Conservation (phyloP, 192 early-diverging fungal species). For the Coemansia asiatica region DNA sequence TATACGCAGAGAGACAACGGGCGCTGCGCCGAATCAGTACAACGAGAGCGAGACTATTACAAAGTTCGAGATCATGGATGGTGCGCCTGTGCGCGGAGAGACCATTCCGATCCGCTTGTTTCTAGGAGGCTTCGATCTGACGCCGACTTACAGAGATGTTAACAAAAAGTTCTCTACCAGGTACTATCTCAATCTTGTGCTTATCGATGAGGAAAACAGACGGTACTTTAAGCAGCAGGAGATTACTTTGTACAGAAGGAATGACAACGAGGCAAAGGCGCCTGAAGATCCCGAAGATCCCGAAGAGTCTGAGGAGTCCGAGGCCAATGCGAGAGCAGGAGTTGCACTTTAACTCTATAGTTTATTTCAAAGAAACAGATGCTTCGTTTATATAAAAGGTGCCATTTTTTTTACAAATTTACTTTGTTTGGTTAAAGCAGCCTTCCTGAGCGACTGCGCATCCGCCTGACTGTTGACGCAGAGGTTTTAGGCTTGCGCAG, state of each 20-base stretch:
- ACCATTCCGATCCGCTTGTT: slow-evolving; percentile 98
- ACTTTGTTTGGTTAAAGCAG: slow-evolving; percentile 17
- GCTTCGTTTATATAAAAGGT: no score
- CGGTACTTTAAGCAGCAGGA: slow-evolving; percentile 99
- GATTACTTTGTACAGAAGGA: slow-evolving; percentile 76
- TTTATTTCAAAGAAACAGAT: no score
- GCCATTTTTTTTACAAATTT: background rate
- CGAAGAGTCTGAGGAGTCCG: background rate
- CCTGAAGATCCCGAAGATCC: background rate
- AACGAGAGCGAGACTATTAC: slow-evolving; percentile 99
- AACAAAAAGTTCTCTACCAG: slow-evolving; percentile 99
- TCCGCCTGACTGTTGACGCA: slow-evolving; percentile 24
- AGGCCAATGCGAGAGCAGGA: background rate
- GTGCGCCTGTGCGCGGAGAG: slow-evolving; percentile 92
- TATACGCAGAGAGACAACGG: slow-evolving; percentile 95
- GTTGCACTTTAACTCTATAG: background rate
- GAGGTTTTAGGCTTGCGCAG: slow-evolving; percentile 60
- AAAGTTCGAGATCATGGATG: slow-evolving; percentile 99
- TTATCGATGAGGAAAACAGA: slow-evolving; percentile 98
- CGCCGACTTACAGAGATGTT: slow-evolving; percentile 97
- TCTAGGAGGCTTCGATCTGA: slow-evolving; percentile 95
- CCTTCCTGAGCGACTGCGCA: slow-evolving; percentile 43
- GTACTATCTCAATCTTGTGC: slow-evolving; percentile 96
- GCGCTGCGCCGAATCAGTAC: slow-evolving; percentile 94
- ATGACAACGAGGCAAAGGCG: slow-evolving; percentile 37